phyloP scores from a whole-genome alignment of 805 yeast species.

The Starmerella etchellsii region DNA sequence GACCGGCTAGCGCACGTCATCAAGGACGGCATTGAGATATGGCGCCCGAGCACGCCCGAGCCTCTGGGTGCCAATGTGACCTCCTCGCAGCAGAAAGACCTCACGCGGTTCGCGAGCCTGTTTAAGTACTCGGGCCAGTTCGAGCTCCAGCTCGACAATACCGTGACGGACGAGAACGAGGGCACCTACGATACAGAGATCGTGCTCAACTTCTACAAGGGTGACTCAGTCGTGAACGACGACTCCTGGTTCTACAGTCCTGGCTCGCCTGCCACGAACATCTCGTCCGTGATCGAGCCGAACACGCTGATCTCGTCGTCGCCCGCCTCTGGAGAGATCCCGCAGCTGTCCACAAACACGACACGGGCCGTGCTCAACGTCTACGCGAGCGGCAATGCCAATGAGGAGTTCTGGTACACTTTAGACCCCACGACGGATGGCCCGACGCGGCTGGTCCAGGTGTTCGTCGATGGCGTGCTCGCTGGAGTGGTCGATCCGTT shows the following conservation, averaged over 20 bases:
- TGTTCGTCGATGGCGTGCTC: slow-evolving; percentile 44
- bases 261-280: neutral
- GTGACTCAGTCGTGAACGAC: neutral
- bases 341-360: slow-evolving; percentile 38
- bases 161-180: slow-evolving; percentile 36
- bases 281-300: neutral
- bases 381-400: slow-evolving; percentile 59
- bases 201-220: slow-evolving; percentile 37
- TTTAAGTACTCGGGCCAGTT: slow-evolving; percentile 34
- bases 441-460: slow-evolving; percentile 40
- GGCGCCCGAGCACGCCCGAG: slow-evolving; percentile 70
- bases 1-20: slow-evolving; percentile 33
- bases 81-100: slow-evolving; percentile 50
- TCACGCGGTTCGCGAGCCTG: slow-evolving; percentile 41
- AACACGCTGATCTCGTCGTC: slow-evolving; percentile 2
- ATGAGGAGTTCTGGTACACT: slow-evolving; percentile 74
- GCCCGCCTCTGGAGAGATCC: slow-evolving; percentile 11
- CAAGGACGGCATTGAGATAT: slow-evolving; percentile 46
- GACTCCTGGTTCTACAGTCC: slow-evolving; percentile 13
- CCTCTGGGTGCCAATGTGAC: slow-evolving; percentile 41
- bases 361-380: slow-evolving; percentile 45
- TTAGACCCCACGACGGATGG: slow-evolving; percentile 5
- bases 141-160: slow-evolving; percentile 53
- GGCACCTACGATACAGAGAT: slow-evolving; percentile 50
- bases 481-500: slow-evolving; percentile 52